Evolutionary conservation across 2,329 filamentous ascomycete genomes (phyloP), one percentile per base, ranked within the genome.

Genomic region (Penicillium rolfsii): DNA sequence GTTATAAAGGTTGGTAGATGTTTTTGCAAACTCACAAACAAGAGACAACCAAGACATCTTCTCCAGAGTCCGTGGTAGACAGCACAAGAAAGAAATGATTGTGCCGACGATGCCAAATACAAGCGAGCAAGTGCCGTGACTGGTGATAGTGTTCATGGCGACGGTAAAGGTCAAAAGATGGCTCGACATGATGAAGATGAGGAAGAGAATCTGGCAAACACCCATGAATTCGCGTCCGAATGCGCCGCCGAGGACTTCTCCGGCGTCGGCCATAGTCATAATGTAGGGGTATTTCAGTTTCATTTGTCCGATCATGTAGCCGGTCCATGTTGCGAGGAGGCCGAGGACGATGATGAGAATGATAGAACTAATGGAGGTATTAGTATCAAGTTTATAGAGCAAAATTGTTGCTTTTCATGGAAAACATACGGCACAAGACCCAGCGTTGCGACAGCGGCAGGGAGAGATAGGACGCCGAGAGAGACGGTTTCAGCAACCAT

Each of bases 111-210:
- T 78, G 4, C 82, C 84, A 76, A 86, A 90, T 1, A 86, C 79
- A 59, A 90, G 85, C 3, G 86, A 87, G 74, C 88, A 91, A 0
- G 83, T 82, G 0, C 81, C 84, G 63, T 89, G 82, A 3, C 84
- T 74, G 4, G 87, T 87, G 55, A 91, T 79, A 54, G 82, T 86
- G 67, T 87, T 87, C 75, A 91, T 84, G 66, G 88, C 88, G 68
- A 91, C 88, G 35, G 83, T 84, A 65, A 90, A 90, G 0, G 88
- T 90, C 63, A 91, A 78, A 55, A 89, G 81, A 75, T 92, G 90
- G n/a, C 87, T 89, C 36, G 84, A 87, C 75, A 89, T 87, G 67
- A 90, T 83, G 76, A 91, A 90, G 58, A 89, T 77, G 41, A 91
- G 79, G 74, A 90, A 86, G 19, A 91, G 74, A 9, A 84, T 77